A percentile compares a stretch with the other conserved stretches of the same genome.
Evolutionary conservation across 1,284 basidiomycete species (phyloP).

Genomic region (Apiotrichum laibachii): DNA sequence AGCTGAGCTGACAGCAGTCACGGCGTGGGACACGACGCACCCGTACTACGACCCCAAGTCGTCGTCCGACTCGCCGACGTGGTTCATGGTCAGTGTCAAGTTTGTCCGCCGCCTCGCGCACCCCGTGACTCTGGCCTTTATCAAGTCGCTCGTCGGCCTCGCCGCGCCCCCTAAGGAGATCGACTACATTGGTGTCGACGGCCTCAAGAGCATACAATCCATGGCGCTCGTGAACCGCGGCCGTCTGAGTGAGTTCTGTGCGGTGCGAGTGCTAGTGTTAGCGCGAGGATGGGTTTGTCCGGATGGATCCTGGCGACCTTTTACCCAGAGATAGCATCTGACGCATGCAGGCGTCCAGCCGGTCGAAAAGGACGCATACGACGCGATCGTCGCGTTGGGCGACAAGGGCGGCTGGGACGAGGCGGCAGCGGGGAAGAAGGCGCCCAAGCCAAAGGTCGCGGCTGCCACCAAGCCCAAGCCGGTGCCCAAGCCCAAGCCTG

Average conservation of each 20-base stretch:
- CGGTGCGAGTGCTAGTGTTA: too few species aligned
- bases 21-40: constrained; percentile 80
- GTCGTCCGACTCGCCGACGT: constrained; percentile 69
- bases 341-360: constrained; percentile 58
- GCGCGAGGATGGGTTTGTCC: too few species aligned
- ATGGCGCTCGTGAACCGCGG: constrained; percentile 84
- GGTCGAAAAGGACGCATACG: constrained; percentile 68
- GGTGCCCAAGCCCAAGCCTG: constrained; percentile 3
- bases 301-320: too few species aligned
- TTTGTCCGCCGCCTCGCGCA: constrained; percentile 67
- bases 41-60: constrained; percentile 91
- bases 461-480: not conserved
- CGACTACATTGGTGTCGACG: constrained; percentile 62
- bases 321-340: not conserved
- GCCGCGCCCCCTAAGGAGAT: constrained; percentile 57
- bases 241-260: constrained; percentile 68
- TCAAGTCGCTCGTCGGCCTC: constrained; percentile 62
- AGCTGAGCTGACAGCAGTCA: constrained; percentile 57
- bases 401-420: constrained; percentile 59
- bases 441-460: not conserved
- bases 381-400: constrained; percentile 64
- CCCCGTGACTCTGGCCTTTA: constrained; percentile 74
- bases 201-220: constrained; percentile 57
- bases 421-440: constrained; percentile 3
- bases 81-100: constrained; percentile 82